phyloP scores from a whole-genome alignment of 805 yeast genomes.

The Candida parachauliodes region DNA sequence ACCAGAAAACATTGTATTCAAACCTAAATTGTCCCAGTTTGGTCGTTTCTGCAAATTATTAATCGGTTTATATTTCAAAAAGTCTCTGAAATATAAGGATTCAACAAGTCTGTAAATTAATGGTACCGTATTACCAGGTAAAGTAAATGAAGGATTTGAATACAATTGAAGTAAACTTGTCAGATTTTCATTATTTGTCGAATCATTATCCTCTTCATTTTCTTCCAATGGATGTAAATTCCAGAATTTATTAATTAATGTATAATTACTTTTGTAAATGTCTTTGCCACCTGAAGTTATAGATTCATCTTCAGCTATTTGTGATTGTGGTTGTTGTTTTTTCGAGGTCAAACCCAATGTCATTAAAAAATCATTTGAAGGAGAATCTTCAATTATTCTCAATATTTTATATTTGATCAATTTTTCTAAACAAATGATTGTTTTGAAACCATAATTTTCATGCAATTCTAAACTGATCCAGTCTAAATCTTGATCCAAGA shows the following conservation, averaged over 20 bases:
- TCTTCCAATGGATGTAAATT: constrained; percentile 43
- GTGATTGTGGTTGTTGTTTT: constrained; percentile 9
- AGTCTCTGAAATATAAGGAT: constrained; percentile 56
- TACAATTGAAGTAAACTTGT: constrained; percentile 29
- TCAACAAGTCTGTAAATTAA: constrained; percentile 67
- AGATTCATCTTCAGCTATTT: constrained; percentile 13
- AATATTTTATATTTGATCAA: constrained; percentile 49
- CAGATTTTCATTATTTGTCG: constrained; percentile 1
- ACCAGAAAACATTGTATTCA: constrained; percentile 41
- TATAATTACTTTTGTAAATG: constrained; percentile 29
- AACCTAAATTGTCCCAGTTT: constrained; percentile 42
- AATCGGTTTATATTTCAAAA: constrained; percentile 39
- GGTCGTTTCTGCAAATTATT: constrained; percentile 33
- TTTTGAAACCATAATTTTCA: constrained; percentile 62
- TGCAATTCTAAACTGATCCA: constrained; percentile 51
- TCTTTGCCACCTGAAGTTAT: constrained; percentile 30
- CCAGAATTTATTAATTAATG: constrained; percentile 41
- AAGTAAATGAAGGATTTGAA: constrained; percentile 54
- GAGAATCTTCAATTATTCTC: constrained; percentile 21
- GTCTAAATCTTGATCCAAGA: constrained; percentile 61
- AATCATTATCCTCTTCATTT: constrained; percentile 11
- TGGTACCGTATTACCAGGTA: constrained; percentile 79
- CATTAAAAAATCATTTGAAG: constrained; percentile 21
- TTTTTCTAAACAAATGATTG: constrained; percentile 44
- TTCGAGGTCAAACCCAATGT: constrained; percentile 13